phyloP scores from a whole-genome alignment of 306 rosid genomes.

The Prunus mongolica region DNA sequence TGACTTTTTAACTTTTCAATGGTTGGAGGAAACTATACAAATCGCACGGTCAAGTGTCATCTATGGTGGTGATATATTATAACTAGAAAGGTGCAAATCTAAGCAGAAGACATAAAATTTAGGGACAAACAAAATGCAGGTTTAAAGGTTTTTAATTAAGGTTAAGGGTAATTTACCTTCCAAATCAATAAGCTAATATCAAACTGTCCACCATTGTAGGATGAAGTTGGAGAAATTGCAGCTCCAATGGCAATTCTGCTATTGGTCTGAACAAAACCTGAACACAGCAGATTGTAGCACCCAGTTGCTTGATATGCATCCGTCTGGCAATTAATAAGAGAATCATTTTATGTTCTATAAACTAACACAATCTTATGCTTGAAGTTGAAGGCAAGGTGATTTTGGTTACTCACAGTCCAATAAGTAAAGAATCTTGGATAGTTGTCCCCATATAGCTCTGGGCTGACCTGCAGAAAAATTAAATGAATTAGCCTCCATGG shows the following conservation, averaged over 20 bases:
- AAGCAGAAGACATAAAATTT: too few species aligned
- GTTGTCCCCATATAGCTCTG: slow-evolving; percentile 91
- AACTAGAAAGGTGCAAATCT: too few species aligned
- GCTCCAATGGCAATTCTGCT: slow-evolving; percentile 89
- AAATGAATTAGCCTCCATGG: slow-evolving; percentile 34
- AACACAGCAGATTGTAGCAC: slow-evolving; percentile 84
- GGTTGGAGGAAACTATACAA: slow-evolving; percentile 11
- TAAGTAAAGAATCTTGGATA: slow-evolving; percentile 93
- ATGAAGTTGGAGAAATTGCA: slow-evolving; percentile 89
- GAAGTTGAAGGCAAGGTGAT: slow-evolving; percentile 15
- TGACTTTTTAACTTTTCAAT: slow-evolving; percentile 4
- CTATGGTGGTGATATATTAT: neutral
- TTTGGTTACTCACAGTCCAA: slow-evolving; percentile 75
- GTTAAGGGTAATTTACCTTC: slow-evolving; percentile 56
- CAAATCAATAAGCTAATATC: slow-evolving; percentile 83
- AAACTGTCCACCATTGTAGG: slow-evolving; percentile 76
- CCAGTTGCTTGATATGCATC: slow-evolving; percentile 99
- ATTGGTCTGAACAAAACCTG: slow-evolving; percentile 94
- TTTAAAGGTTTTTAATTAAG: neutral
- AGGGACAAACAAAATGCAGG: neutral
- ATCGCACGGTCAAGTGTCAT: slow-evolving; percentile 26
- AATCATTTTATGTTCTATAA: neutral
- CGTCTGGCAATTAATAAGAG: slow-evolving; percentile 40
- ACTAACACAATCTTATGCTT: slow-evolving; percentile 2
- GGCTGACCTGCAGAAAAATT: slow-evolving; percentile 72